A percentile compares a stretch with the other conserved stretches of the same genome.
Evolutionary conservation across 345 rosid species (phyloP).

Genomic region (Turritis glabra): DNA sequence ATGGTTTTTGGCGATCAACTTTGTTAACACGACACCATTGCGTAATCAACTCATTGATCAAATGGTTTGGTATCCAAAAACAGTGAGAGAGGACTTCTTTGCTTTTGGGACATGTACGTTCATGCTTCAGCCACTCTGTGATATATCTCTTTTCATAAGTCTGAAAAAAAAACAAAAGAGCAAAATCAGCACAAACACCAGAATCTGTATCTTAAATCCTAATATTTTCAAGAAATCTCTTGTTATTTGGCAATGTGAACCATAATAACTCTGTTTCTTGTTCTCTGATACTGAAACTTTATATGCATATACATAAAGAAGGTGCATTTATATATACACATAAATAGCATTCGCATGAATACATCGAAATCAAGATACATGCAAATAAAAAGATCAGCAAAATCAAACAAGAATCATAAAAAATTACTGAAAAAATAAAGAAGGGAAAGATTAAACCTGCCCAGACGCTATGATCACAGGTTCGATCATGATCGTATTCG

Average conservation of each 20-base stretch:
- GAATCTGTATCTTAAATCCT: neutral
- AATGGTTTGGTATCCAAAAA: slow-evolving; percentile 45
- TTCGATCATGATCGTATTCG: slow-evolving; percentile 39
- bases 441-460: slow-evolving; percentile 41
- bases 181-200: slow-evolving; percentile 9
- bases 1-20: slow-evolving; percentile 37
- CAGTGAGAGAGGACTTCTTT: slow-evolving; percentile 46
- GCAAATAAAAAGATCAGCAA: neutral
- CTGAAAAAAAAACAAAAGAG: slow-evolving; percentile 38
- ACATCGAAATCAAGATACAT: neutral
- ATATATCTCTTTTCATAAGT: slow-evolving; percentile 56
- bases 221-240: too few relatives aligned
- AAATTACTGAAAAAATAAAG: neutral
- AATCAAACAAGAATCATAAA: neutral
- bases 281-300: neutral
- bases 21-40: slow-evolving; percentile 49
- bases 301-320: neutral
- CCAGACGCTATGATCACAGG: slow-evolving; percentile 64
- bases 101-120: slow-evolving; percentile 53
- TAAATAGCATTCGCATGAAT: neutral
- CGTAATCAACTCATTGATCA: slow-evolving; percentile 41
- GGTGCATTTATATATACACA: neutral
- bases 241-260: slow-evolving; percentile 17
- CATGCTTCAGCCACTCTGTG: slow-evolving; percentile 42
- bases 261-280: slow-evolving; percentile 20